Percentiles rank a stretch among this genome's conserved stretches.
These are phyloP conservation scores for Rhynchospora breviuscula DNA, from an alignment of 176 grass and related monocot species.

Conservation along the genomic window DNA sequence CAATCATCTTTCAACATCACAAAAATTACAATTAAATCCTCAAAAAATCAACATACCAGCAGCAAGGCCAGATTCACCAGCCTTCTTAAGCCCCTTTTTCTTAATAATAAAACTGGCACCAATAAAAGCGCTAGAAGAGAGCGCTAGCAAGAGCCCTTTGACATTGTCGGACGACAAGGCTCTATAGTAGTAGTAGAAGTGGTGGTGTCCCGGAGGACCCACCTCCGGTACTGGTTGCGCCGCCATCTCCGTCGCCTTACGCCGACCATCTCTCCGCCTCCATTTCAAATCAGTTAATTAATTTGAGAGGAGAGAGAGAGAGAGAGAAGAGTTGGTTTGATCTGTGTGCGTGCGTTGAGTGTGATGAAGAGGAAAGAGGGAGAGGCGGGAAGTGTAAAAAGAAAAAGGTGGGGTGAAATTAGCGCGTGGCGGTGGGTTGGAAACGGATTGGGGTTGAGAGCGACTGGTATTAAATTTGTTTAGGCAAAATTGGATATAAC, in stretches of 20 bases:
- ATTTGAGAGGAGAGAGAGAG: background rate
- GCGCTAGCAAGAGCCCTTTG: constrained; percentile 61
- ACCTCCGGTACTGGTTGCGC: background rate
- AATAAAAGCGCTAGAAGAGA: constrained; percentile 84
- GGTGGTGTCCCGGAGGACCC: background rate
- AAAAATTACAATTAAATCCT: background rate
- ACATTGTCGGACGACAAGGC: constrained; percentile 47
- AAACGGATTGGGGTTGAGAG: background rate
- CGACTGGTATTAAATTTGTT: constrained; percentile 10
- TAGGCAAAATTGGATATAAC: too few relatives aligned
- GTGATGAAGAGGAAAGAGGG: background rate
- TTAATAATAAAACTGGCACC: constrained; percentile 96
- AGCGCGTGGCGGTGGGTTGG: background rate
- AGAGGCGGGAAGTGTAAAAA: background rate
- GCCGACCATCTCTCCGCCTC: constrained; percentile 6
- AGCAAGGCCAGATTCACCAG: constrained; percentile 49
- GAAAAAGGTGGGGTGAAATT: background rate
- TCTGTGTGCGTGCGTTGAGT: background rate
- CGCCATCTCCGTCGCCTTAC: constrained; percentile 3
- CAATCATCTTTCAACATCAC: background rate
- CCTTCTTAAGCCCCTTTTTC: constrained; percentile 77
- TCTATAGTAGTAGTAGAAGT: constrained; percentile 13
- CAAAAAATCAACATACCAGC: constrained; percentile 47
- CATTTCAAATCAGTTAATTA: background rate
- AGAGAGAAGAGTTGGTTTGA: background rate